Evolutionary conservation across 257 asterid species (phyloP).

Genomic region (Gynochthodes officinalis): DNA sequence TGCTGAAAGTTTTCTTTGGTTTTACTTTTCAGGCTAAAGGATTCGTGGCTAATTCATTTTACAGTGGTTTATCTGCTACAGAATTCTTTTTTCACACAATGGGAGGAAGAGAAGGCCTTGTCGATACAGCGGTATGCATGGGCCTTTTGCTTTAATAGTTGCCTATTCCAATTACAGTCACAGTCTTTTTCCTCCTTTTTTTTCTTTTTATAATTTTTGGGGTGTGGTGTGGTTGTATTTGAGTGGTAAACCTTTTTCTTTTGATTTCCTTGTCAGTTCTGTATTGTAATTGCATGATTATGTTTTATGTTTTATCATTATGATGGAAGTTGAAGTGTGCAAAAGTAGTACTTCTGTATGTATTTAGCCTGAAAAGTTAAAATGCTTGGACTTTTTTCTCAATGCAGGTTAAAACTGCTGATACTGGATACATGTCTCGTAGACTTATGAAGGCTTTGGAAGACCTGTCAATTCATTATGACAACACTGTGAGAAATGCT

Average conservation of each 20-base stretch:
- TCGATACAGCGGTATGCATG: slow-evolving; percentile 90
- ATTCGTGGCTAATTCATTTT: slow-evolving; percentile 92
- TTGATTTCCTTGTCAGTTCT: not conserved
- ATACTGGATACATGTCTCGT: slow-evolving; percentile 98
- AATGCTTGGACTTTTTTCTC: slow-evolving; percentile 13
- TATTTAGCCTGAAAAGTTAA: not conserved
- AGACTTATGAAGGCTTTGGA: slow-evolving; percentile 93
- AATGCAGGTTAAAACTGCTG: slow-evolving; percentile 95
- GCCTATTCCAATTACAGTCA: not conserved
- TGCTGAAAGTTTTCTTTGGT: slow-evolving; percentile 6
- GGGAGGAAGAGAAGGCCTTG: slow-evolving; percentile 99
- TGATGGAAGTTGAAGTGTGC: not conserved
- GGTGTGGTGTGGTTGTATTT: no score
- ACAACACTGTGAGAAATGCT: slow-evolving; percentile 85
- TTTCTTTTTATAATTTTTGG: not conserved
- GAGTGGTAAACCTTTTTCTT: not conserved
- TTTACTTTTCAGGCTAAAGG: slow-evolving; percentile 82
- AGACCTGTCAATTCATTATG: slow-evolving; percentile 78
- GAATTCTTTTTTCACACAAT: slow-evolving; percentile 98
- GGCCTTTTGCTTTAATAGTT: slow-evolving; percentile 6
- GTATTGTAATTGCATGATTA: not conserved
- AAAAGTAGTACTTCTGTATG: not conserved
- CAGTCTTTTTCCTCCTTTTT: not conserved
- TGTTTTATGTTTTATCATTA: not conserved
- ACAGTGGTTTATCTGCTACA: slow-evolving; percentile 80